These are phyloP conservation scores for Yamadazyma aaseri DNA, from an alignment of 1,139 yeast species.

Conservation along the genomic window DNA sequence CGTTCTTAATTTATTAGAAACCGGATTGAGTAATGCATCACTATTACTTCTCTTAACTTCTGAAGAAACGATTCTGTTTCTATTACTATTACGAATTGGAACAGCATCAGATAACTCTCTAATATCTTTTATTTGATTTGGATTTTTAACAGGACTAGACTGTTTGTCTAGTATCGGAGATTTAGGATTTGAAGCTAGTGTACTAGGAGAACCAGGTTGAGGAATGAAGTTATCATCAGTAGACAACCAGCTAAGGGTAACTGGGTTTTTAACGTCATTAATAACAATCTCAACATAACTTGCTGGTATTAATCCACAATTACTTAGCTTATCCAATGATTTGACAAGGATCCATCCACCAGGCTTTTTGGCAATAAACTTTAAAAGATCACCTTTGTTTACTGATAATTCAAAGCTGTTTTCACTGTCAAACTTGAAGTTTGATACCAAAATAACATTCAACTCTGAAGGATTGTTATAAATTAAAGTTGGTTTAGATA, in stretches of 20 bases:
- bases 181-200: too few species aligned
- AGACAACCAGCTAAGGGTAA: conserved; percentile 37
- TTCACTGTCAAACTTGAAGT: conserved; percentile 37
- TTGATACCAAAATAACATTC: conserved; percentile 39
- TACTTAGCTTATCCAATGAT: conserved; percentile 34
- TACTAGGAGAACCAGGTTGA: background rate
- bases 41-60: conserved; percentile 3
- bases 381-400: conserved; percentile 40
- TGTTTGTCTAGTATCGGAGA: background rate
- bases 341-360: conserved; percentile 48
- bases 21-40: background rate
- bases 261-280: conserved; percentile 38
- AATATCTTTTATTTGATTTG: background rate
- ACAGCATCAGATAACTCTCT: conserved; percentile 7
- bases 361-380: conserved; percentile 36
- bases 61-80: conserved; percentile 3
- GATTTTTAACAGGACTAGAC: background rate
- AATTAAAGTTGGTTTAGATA: conserved; percentile 13
- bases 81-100: conserved; percentile 8
- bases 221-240: background rate
- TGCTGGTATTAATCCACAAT: conserved; percentile 44
- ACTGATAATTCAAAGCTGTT: conserved; percentile 32
- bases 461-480: conserved; percentile 13
- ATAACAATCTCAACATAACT: conserved; percentile 46
- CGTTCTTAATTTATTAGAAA: background rate